Evolutionary conservation across 1,284 basidiomycete genomes (phyloP), one percentile per base, ranked within the genome.

Genomic region (Puccinia hordei): DNA sequence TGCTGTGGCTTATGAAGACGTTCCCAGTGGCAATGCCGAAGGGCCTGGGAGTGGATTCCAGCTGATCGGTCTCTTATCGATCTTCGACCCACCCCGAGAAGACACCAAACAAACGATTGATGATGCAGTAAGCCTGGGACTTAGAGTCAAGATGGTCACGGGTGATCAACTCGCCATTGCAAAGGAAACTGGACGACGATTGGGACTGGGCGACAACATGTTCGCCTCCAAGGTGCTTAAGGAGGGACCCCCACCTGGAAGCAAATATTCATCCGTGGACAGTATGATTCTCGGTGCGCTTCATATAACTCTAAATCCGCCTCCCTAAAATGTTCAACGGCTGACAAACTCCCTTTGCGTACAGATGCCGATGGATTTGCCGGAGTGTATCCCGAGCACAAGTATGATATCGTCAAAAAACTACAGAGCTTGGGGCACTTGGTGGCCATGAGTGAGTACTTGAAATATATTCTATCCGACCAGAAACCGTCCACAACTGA

Each of bases 61-160:
- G 87, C 91, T 99, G 83, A 92, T 98, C 83, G 95, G 95, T 89
- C 91, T 98, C 46, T 91, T 98, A 82, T 91, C 95, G 83, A 98
- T 98, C 89, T 98, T 95, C 88, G 95, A 98, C 87, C 96, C 95
- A 83, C 95, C 95, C 83, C 94, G 95, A 88, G 92, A 93, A 12
- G 96, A 99, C 87, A 99, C 96, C 87, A 97, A 98, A 89, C 93
- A 98, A 88, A 98, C 95, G 49, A 97, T 98, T 86, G 94, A 98
- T 86, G 94, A 98, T 87, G 95, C 95, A 82, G 89, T 95, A 82
- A 91, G 91, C 82, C 93, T 98, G 86, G 95, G 96, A 88, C 94
- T 98, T 84, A 92, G 92, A 87, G 95, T 98, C 87, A 98, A 98
- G 92, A 98, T 98, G 96, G 95, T 98, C 83, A 98, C 95, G 69